These are phyloP conservation scores for Diutina siamensis DNA, from an alignment of 1,139 yeast species.

Conservation along the genomic window DNA sequence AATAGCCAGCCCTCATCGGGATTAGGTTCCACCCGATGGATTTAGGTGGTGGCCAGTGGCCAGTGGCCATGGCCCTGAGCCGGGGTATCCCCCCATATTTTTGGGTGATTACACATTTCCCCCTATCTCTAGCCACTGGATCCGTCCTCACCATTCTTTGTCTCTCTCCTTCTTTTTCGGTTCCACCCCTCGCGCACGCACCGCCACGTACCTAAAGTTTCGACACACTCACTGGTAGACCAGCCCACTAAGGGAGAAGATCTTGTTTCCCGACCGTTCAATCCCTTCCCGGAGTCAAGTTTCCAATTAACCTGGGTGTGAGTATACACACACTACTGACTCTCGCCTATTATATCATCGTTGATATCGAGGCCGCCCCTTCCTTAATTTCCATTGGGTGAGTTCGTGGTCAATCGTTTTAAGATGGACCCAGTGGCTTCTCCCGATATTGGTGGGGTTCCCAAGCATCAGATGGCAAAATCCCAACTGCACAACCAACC, in stretches of 20 bases:
- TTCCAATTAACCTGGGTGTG: background rate
- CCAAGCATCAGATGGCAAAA: background rate
- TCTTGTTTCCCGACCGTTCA: background rate
- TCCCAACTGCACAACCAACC: conserved; percentile 1
- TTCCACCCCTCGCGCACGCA: background rate
- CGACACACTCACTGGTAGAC: background rate
- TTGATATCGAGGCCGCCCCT: background rate
- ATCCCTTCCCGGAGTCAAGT: background rate
- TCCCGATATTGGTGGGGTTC: background rate
- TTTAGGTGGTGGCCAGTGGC: too few species aligned
- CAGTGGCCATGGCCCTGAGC: background rate
- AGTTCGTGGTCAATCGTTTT: background rate
- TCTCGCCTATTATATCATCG: background rate
- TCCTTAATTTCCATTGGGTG: background rate
- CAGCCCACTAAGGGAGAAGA: background rate
- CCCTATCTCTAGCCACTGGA: too few species aligned
- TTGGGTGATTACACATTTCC: too few species aligned
- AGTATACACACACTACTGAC: background rate
- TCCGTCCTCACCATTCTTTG: background rate
- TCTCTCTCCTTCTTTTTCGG: background rate
- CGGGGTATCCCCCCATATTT: background rate
- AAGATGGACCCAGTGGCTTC: conserved; percentile 2
- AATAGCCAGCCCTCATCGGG: too few species aligned
- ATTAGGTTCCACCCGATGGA: too few species aligned
- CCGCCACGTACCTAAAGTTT: background rate